These are phyloP conservation scores for Phytophthora sp. DNA, from an alignment of 352 stramenopile species.

Conservation along the genomic window DNA sequence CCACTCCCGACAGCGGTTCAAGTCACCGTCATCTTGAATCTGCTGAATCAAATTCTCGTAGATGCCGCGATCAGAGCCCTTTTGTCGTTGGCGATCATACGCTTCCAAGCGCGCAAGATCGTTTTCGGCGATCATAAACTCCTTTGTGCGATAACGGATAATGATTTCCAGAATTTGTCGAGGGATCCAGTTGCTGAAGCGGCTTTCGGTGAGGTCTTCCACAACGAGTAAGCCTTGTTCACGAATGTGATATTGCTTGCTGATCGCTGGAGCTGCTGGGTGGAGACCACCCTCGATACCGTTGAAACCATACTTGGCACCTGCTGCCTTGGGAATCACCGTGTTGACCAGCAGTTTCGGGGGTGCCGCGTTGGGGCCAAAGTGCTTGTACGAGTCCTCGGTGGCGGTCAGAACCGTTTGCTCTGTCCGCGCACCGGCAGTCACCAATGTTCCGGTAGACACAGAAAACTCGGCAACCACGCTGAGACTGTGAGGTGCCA, in stretches of 20 bases:
- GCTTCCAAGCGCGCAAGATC: slow-evolving; percentile 80
- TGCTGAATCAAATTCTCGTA: slow-evolving; percentile 91
- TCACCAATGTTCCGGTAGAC: slow-evolving; percentile 68
- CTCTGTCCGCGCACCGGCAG: slow-evolving; percentile 65
- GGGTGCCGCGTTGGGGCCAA: slow-evolving; percentile 53
- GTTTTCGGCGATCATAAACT: slow-evolving; percentile 72
- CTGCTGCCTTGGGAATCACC: slow-evolving; percentile 72
- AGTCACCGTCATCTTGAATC: slow-evolving; percentile 86
- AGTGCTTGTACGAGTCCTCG: slow-evolving; percentile 80
- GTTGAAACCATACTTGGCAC: slow-evolving; percentile 68
- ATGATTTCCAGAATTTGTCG: slow-evolving; percentile 85
- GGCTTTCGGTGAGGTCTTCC: slow-evolving; percentile 83
- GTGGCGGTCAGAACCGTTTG: slow-evolving; percentile 64
- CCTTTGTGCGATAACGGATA: slow-evolving; percentile 79
- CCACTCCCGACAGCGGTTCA: slow-evolving; percentile 86
- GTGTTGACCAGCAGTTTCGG: slow-evolving; percentile 83
- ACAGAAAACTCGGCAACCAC: slow-evolving; percentile 83
- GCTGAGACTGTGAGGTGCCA: slow-evolving; percentile 37
- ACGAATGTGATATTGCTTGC: slow-evolving; percentile 88
- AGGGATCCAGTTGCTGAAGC: slow-evolving; percentile 86
- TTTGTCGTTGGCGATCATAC: slow-evolving; percentile 78
- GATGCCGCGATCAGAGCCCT: slow-evolving; percentile 80
- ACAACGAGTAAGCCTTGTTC: slow-evolving; percentile 83
- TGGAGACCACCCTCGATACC: slow-evolving; percentile 59
- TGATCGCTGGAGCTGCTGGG: slow-evolving; percentile 63